These are phyloP conservation scores for Priceomyces medius DNA, from an alignment of 805 yeast genomes.

Conservation along the genomic window DNA sequence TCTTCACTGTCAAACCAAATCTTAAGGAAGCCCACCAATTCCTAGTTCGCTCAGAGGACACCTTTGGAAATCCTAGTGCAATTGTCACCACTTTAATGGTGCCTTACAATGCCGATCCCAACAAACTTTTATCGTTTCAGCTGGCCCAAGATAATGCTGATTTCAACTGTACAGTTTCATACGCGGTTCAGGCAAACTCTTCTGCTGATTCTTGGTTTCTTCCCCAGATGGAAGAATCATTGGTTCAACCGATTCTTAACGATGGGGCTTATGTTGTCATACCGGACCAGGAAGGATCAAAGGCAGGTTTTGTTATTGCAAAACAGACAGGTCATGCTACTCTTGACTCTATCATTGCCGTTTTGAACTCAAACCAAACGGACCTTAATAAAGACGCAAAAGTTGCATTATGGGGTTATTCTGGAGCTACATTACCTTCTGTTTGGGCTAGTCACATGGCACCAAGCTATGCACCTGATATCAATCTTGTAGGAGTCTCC, in stretches of 20 bases:
- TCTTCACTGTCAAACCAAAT: slow-evolving; percentile 7
- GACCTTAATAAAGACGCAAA: slow-evolving; percentile 20
- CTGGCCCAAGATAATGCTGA: slow-evolving; percentile 20
- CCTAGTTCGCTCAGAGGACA: slow-evolving; percentile 21
- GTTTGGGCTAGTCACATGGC: slow-evolving; percentile 29
- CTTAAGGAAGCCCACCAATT: slow-evolving; percentile 21
- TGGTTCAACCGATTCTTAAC: slow-evolving; percentile 15
- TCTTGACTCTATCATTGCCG: slow-evolving; percentile 26
- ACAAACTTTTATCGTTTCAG: slow-evolving; percentile 23
- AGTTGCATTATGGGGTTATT: slow-evolving; percentile 27
- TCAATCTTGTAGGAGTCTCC: slow-evolving; percentile 24
- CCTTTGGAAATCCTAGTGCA: slow-evolving; percentile 18
- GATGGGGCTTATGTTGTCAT: slow-evolving; percentile 15
- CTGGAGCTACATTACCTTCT: slow-evolving; percentile 31
- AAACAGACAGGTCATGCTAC: slow-evolving; percentile 22
- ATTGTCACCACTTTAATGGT: slow-evolving; percentile 19
- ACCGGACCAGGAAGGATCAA: slow-evolving; percentile 31
- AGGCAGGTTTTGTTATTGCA: slow-evolving; percentile 24
- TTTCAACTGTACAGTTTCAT: slow-evolving; percentile 21
- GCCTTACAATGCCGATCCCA: slow-evolving; percentile 23
- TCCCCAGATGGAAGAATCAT: slow-evolving; percentile 16
- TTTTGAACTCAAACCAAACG: slow-evolving; percentile 16
- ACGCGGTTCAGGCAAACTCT: slow-evolving; percentile 16
- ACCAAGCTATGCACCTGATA: slow-evolving; percentile 29
- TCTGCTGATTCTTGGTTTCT: slow-evolving; percentile 9